Percentiles rank a stretch among this genome's conserved stretches.
Conservation (phyloP, 2,329 filamentous ascomycete species). For the Huntiella decipiens region DNA sequence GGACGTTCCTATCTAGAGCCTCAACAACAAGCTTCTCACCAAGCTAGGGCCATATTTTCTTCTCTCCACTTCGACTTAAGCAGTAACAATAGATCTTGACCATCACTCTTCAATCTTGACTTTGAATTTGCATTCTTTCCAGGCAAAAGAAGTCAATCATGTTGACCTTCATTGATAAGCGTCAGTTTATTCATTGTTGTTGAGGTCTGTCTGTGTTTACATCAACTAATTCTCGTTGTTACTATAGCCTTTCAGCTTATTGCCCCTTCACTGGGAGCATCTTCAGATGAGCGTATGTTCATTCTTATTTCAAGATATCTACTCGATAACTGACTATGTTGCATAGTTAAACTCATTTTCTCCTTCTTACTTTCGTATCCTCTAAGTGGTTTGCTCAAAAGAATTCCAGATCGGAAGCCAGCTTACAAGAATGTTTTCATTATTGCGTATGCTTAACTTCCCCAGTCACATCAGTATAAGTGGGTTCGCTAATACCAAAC, state of each 20-base stretch:
- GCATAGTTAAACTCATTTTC: slow-evolving; percentile 72
- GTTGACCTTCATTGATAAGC: slow-evolving; percentile 10
- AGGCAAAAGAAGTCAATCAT: not conserved
- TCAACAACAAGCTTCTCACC: too few relatives aligned
- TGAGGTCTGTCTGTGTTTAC: not conserved
- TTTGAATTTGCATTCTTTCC: too few relatives aligned
- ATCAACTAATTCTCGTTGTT: not conserved
- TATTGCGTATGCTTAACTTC: slow-evolving; percentile 36
- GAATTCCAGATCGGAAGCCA: slow-evolving; percentile 69
- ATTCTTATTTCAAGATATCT: not conserved
- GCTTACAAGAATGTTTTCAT: slow-evolving; percentile 77
- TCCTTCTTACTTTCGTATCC: slow-evolving; percentile 88
- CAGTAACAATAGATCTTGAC: too few relatives aligned
- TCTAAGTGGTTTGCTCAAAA: slow-evolving; percentile 70
- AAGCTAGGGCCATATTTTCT: too few relatives aligned
- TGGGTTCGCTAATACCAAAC: not conserved
- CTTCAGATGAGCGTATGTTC: slow-evolving; percentile 27
- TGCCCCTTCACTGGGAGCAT: slow-evolving; percentile 23
- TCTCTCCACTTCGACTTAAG: too few relatives aligned
- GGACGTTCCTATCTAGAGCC: too few relatives aligned
- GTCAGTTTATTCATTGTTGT: slow-evolving; percentile 4
- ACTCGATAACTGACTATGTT: not conserved
- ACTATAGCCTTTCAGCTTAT: slow-evolving; percentile 25
- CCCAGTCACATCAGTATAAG: not conserved
- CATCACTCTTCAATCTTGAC: too few relatives aligned